Base-by-base conservation (phyloP, 768 basidiomycete genomes). In the Hypholoma sublateritium region DNA sequence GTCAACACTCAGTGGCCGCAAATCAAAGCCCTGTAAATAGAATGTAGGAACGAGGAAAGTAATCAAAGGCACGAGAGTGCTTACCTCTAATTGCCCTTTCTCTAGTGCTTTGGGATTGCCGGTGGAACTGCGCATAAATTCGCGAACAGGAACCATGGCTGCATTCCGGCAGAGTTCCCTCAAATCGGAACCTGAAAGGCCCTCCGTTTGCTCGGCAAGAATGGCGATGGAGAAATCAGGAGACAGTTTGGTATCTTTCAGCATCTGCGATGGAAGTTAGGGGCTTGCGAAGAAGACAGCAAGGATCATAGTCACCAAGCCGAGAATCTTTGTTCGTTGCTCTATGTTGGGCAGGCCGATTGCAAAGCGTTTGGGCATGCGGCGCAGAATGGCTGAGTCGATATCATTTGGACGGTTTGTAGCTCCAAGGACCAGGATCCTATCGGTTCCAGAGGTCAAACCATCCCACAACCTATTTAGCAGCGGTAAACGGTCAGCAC, bases 291-390 rank as follows among this genome's bases (percentile, higher is more conserved):
- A 24, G 7, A 42, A 52, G 16, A 50, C 34, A 37, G 24, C 41
- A 34, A 37, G 17, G 25, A 49, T 41, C 42, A 36, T 13, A 69
- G 81, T 50, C 62, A 95, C 94, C 58, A 98, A 75, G 0, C 74
- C 73, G 17, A 99, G 80, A 59, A 98, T 98, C 70, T 90, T 93
- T 51, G 84, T 73, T 32, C 97, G 81, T 62, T 98, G 95, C 3
- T 85, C 80, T 5, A 72, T 68, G 55, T 90, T 85, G 3, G 97
- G 97, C 14, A 98, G 77, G 5, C 83, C 78, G 56, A 99, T 82
- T 1, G 90, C 82, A 69, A 98, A 98, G 11, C 95, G 91, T 71
- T 96, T 98, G 1, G 97, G 97, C 94, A 99, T 95, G n/a, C 95
- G 88, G n/a, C 91, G 82, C 21, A 94, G 75, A 61, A 95, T 90